Base-by-base conservation (phyloP, 805 yeast species). In the Sungouiozyma intestinalis region DNA sequence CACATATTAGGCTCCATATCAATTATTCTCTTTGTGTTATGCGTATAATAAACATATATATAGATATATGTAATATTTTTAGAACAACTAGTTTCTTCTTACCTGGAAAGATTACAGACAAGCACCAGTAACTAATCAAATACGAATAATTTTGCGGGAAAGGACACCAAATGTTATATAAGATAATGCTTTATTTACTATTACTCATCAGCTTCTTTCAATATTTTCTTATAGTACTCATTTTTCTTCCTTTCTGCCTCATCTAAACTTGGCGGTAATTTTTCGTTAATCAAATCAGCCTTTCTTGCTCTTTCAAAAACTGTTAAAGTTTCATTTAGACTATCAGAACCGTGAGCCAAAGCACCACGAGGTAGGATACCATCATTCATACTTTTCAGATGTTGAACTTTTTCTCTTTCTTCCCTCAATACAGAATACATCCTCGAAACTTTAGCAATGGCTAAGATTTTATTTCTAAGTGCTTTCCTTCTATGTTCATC, bases 391-490 rank as follows among this genome's bases (percentile, higher is more conserved):
- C 72, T 70, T 64, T 86, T 85, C 54, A 90, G 70, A 55, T 81
- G 85, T 40, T 81, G 79, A 39, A 90, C 92, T 50, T 77, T 78
- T 60, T 85, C 97, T 38, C 88, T 74, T 55, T 90, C 95, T 58
- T 85, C 87, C 50, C 97, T 74, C 52, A 90, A 69, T 6, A 88
- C 81, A 48, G 79, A 81, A 64, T 83, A 88, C 94, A 90, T 85
- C 44, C 96, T 74, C 18, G 95, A 81, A 50, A 90, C 85, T 50
- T 95, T 76, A n/a, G 97, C 97, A 63, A 90, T 92, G 13, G 97
- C 97, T 53, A 90, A 65, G 40, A 92, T 84, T 69, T 90, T 90
- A 63, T 85, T 87, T 48, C 90, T 74, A 45, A 87, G 67, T 1
- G 85, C 80, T 50, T 73, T 66, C 48, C 72, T 67, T 51, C 58